phyloP scores from a whole-genome alignment of 306 rosid genomes.

The Cucurbita moschata region DNA sequence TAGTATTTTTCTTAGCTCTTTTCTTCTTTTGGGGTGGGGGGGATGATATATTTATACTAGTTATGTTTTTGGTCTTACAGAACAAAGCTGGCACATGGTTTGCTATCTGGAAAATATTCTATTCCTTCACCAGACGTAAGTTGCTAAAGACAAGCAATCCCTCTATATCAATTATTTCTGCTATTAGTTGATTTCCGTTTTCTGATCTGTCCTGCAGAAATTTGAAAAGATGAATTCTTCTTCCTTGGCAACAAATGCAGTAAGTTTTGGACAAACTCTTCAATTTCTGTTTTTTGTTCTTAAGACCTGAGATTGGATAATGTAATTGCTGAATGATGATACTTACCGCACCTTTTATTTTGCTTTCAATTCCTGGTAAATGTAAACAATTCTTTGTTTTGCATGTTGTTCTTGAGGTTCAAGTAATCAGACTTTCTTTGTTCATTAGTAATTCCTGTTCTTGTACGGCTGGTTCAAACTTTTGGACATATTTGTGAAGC shows the following conservation, averaged over 20 bases:
- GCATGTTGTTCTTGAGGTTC: neutral
- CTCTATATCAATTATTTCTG: neutral
- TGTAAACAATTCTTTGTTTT: neutral
- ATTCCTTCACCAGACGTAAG: constrained; percentile 7
- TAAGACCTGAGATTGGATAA: neutral
- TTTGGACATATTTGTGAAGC: constrained; percentile 6
- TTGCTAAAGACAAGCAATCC: neutral
- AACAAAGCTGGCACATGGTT: constrained; percentile 17
- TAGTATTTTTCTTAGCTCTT: neutral
- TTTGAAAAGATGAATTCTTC: constrained; percentile 27
- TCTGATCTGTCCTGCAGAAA: constrained; percentile 31
- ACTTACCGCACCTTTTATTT: neutral
- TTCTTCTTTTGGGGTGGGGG: neutral
- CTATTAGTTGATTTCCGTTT: neutral
- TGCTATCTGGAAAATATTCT: constrained; percentile 12
- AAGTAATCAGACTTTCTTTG: neutral
- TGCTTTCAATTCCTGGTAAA: neutral
- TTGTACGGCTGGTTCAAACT: constrained; percentile 1
- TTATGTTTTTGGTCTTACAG: neutral
- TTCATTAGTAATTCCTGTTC: neutral
- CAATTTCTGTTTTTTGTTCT: neutral
- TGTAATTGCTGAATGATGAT: neutral
- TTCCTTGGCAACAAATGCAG: constrained; percentile 35
- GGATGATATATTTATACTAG: neutral
- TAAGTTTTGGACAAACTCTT: constrained; percentile 23